These are phyloP conservation scores for Microthyrium microscopicum DNA, from an alignment of 2,329 filamentous ascomycete genomes.

Conservation along the genomic window DNA sequence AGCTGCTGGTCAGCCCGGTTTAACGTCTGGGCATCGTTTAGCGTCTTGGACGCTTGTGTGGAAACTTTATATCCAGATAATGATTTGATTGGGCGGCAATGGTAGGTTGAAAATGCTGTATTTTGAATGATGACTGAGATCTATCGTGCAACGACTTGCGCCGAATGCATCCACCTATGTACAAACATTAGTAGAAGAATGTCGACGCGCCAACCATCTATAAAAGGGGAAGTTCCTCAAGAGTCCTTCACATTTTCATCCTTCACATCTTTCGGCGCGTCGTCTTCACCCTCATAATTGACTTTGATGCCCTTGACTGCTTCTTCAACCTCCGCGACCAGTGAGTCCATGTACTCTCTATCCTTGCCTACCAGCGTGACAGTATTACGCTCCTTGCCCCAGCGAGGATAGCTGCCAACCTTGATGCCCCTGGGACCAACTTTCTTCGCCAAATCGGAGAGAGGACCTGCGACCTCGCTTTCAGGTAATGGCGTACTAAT, in stretches of 20 bases:
- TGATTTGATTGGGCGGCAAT: too few relatives aligned
- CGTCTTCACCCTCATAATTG: conserved; percentile 45
- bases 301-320: conserved; percentile 61
- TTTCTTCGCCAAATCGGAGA: conserved; percentile 61
- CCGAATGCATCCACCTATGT: too few relatives aligned
- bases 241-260: conserved; percentile 16
- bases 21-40: too few relatives aligned
- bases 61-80: too few relatives aligned
- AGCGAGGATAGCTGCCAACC: conserved; percentile 87
- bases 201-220: too few relatives aligned
- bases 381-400: conserved; percentile 75
- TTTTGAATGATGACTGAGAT: too few relatives aligned
- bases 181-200: too few relatives aligned
- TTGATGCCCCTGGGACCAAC: conserved; percentile 68
- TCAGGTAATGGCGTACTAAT: conserved; percentile 80
- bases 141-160: too few relatives aligned
- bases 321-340: conserved; percentile 61
- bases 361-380: conserved; percentile 76
- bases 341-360: conserved; percentile 56
- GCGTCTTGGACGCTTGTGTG: too few relatives aligned
- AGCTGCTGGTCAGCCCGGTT: too few relatives aligned
- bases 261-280: conserved; percentile 23
- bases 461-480: conserved; percentile 65
- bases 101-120: too few relatives aligned
- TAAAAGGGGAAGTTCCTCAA: too few relatives aligned